Evolutionary conservation across 1,284 basidiomycete genomes (phyloP).

Genomic region (Ganoderma multipileum): DNA sequence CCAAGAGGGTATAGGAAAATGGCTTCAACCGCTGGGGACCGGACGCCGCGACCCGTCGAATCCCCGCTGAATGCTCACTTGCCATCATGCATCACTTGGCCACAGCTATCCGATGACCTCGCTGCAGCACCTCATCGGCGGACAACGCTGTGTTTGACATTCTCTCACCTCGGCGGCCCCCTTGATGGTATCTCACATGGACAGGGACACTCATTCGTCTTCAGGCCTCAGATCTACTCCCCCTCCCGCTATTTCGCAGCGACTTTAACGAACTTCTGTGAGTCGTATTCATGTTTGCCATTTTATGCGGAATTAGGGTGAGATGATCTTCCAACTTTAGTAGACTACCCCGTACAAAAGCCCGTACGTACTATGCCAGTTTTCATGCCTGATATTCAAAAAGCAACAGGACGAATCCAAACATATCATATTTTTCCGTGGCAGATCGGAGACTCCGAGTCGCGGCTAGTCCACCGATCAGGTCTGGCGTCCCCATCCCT

Average conservation of each 20-base stretch:
- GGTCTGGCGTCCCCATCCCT: background rate
- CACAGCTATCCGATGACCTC: background rate
- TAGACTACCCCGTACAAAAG: background rate
- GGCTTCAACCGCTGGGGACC: background rate
- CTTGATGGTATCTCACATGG: background rate
- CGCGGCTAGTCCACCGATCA: background rate
- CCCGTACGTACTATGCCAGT: background rate
- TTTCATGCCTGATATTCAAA: too few species aligned
- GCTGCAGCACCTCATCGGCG: background rate
- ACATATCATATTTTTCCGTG: background rate
- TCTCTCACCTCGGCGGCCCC: background rate
- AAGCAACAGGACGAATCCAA: background rate
- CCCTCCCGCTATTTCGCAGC: background rate
- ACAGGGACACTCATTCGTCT: background rate
- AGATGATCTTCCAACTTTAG: background rate
- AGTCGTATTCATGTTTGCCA: background rate
- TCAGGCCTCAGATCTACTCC: background rate
- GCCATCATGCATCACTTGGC: background rate
- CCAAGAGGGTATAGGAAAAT: background rate
- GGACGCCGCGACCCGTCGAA: background rate
- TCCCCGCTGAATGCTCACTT: background rate
- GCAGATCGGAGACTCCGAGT: background rate
- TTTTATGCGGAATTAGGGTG: too few species aligned
- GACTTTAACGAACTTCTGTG: background rate
- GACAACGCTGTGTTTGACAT: background rate